A percentile compares a stretch with the other conserved stretches of the same genome.
phyloP scores from a whole-genome alignment of 805 yeast genomes.

The Spathaspora hagerdaliae region DNA sequence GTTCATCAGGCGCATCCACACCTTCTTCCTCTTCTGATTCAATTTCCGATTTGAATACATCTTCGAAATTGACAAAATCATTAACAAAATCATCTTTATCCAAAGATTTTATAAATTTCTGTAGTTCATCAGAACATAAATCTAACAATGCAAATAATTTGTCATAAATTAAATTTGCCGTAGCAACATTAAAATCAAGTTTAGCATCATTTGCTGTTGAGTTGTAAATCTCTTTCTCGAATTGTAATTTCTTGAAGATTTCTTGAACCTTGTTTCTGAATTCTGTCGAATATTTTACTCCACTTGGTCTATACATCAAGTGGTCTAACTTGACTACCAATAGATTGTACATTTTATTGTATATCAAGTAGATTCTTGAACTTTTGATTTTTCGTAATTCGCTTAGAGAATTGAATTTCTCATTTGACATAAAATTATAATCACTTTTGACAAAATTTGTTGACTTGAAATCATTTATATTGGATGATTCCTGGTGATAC shows the following conservation, averaged over 20 bases:
- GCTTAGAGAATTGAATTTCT: conserved; percentile 9
- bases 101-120: conserved; percentile 12
- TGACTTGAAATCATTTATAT: conserved; percentile 22
- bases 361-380: conserved; percentile 18
- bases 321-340: conserved; percentile 23
- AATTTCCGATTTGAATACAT: conserved; percentile 9
- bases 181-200: conserved; percentile 13
- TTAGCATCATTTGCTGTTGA: conserved; percentile 4
- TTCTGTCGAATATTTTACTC: conserved; percentile 6
- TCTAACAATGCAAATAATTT: conserved; percentile 14
- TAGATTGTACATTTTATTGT: conserved; percentile 16
- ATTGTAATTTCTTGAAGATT: conserved; percentile 9
- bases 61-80: conserved; percentile 26
- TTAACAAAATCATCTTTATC: conserved; percentile 22
- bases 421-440: conserved; percentile 5
- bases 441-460: conserved; percentile 11
- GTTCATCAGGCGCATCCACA: conserved; percentile 7
- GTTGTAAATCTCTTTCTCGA: conserved; percentile 10
- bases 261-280: conserved; percentile 8
- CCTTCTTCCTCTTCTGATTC: conserved; percentile 5
- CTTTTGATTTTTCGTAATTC: conserved; percentile 10
- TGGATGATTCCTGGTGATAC: conserved; percentile 22
- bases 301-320: conserved; percentile 9
- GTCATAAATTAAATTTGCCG: conserved; percentile 22
- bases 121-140: conserved; percentile 14